These are phyloP conservation scores for Helminthosporium solani DNA, from an alignment of 2,329 filamentous ascomycete species.

Conservation along the genomic window DNA sequence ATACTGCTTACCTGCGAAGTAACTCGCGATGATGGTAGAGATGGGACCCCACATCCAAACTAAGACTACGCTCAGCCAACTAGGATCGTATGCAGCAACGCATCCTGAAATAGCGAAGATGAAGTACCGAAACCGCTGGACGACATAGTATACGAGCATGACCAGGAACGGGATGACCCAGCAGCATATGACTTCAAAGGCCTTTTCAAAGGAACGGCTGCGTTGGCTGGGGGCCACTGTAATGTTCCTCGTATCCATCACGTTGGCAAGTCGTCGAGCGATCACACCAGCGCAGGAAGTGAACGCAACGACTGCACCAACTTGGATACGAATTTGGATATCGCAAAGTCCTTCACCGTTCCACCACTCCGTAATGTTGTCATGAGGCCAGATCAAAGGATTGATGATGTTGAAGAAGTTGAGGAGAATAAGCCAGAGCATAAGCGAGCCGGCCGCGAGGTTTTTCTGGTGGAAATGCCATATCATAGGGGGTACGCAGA, in stretches of 20 bases:
- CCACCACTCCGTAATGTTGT: slow-evolving; percentile 58
- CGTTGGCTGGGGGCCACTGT: slow-evolving; percentile 52
- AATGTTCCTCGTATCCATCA: slow-evolving; percentile 60
- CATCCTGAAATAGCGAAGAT: slow-evolving; percentile 63
- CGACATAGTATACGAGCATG: slow-evolving; percentile 59
- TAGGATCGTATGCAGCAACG: slow-evolving; percentile 53
- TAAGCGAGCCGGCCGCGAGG: slow-evolving; percentile 58
- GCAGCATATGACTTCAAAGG: slow-evolving; percentile 58
- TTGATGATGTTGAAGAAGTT: slow-evolving; percentile 63
- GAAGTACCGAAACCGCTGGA: slow-evolving; percentile 60
- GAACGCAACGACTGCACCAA: slow-evolving; percentile 55
- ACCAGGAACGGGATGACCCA: slow-evolving; percentile 56
- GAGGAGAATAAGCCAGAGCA: slow-evolving; percentile 57
- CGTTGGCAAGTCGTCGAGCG: slow-evolving; percentile 59
- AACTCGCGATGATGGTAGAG: slow-evolving; percentile 54
- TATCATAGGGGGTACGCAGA: slow-evolving; percentile 58
- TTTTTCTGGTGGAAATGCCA: slow-evolving; percentile 64
- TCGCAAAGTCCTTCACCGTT: slow-evolving; percentile 64
- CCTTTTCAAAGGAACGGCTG: slow-evolving; percentile 49
- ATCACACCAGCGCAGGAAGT: slow-evolving; percentile 59
- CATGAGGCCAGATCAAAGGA: slow-evolving; percentile 63
- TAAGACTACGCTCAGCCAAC: slow-evolving; percentile 59
- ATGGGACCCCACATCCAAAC: slow-evolving; percentile 58
- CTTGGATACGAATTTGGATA: slow-evolving; percentile 60
- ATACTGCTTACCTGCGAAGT: slow-evolving; percentile 59